A percentile compares a stretch with the other conserved stretches of the same genome.
phyloP scores from a whole-genome alignment of 192 early-diverging fungal species.

The Coemansia aciculifera region DNA sequence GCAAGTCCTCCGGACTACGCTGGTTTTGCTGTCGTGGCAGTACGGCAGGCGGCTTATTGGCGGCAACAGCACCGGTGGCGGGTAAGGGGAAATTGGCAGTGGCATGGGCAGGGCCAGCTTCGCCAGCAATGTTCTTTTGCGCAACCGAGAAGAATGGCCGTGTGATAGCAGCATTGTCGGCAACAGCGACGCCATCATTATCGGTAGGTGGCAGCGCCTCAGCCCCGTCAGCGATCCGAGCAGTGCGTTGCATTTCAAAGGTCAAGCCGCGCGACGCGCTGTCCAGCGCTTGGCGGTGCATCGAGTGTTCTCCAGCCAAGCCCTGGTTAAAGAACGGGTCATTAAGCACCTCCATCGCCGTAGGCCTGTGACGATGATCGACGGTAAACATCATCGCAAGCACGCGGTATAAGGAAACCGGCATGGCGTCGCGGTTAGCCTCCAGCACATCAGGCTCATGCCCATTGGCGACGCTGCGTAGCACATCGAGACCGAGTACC shows the following conservation, averaged over 20 bases:
- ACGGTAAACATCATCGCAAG: conserved; percentile 61
- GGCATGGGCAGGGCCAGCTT: background rate
- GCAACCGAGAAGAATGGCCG: conserved; percentile 39
- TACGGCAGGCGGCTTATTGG: background rate
- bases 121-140: conserved; percentile 27
- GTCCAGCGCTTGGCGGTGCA: conserved; percentile 49
- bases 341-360: conserved; percentile 71
- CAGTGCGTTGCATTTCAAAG: conserved; percentile 34
- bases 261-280: conserved; percentile 31
- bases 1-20: background rate
- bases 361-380: conserved; percentile 73
- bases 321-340: conserved; percentile 68
- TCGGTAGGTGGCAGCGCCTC: background rate
- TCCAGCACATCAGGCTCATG: conserved; percentile 57
- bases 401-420: conserved; percentile 53
- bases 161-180: background rate
- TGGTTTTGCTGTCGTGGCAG: background rate
- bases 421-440: conserved; percentile 53
- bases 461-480: conserved; percentile 53
- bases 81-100: background rate
- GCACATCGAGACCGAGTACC: conserved; percentile 64
- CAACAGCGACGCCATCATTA: background rate
- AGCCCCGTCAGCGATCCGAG: background rate
- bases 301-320: conserved; percentile 40
- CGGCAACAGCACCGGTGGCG: background rate